Percentiles rank a stretch among this genome's conserved stretches.
phyloP scores from a whole-genome alignment of 371 early-diverging fungal species.

The Apophysomyces variabilis region DNA sequence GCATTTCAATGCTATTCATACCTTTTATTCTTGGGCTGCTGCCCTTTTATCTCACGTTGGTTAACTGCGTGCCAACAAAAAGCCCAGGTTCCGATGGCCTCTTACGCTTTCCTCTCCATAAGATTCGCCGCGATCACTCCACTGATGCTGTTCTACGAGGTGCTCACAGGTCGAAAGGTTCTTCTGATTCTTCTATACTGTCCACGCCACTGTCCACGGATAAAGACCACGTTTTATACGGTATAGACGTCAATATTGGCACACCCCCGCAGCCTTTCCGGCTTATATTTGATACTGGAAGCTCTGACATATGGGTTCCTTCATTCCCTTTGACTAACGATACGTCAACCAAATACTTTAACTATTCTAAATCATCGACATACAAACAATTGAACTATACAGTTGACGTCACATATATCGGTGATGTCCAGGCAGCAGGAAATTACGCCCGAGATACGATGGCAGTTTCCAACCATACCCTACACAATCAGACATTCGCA shows the following conservation, averaged over 20 bases:
- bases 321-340: not conserved
- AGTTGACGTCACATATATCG: not conserved
- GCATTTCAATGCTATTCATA: too few relatives aligned
- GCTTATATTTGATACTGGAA: constrained; percentile 21
- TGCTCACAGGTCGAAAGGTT: too few relatives aligned
- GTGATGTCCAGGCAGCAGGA: constrained; percentile 14
- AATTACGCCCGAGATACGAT: constrained; percentile 14
- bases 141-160: too few relatives aligned
- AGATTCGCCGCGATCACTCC: too few relatives aligned
- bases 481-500: constrained; percentile 15
- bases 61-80: too few relatives aligned
- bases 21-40: too few relatives aligned
- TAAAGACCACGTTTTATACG: constrained; percentile 12
- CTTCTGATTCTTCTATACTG: too few relatives aligned
- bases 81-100: too few relatives aligned
- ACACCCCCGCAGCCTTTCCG: constrained; percentile 12
- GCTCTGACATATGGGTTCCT: constrained; percentile 21
- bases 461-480: constrained; percentile 3
- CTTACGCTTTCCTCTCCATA: too few relatives aligned
- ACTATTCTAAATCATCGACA: not conserved
- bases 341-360: not conserved
- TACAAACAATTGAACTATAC: not conserved
- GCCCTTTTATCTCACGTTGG: too few relatives aligned
- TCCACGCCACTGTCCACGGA: too few relatives aligned
- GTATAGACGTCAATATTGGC: constrained; percentile 38